A percentile compares a stretch with the other conserved stretches of the same genome.
These are phyloP conservation scores for Cryptococcus neoformans DNA, from an alignment of 1,284 basidiomycete species.

Conservation along the genomic window DNA sequence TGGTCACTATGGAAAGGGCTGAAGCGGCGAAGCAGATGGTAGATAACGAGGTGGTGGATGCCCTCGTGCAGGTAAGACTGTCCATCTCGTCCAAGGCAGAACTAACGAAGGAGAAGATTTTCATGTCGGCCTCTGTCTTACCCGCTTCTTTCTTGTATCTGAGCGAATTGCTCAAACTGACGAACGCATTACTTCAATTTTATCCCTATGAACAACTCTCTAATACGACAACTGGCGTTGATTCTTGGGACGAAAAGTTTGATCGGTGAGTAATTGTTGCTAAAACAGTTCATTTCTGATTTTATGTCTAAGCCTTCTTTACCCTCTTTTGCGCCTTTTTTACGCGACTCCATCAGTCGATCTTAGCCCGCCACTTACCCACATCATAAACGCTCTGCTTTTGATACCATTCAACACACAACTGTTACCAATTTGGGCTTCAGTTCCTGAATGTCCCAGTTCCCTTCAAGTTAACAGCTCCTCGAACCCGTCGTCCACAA, in stretches of 20 bases:
- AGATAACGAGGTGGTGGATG: slow-evolving; percentile 29
- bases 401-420: slow-evolving; percentile 31
- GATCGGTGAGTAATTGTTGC: slow-evolving; percentile 26
- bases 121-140: slow-evolving; percentile 11
- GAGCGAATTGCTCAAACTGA: slow-evolving; percentile 44
- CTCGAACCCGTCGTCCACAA: neutral
- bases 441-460: slow-evolving; percentile 18
- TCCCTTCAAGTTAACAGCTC: slow-evolving; percentile 1
- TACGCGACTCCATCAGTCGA: slow-evolving; percentile 25
- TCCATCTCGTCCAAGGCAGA: neutral
- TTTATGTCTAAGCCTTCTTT: slow-evolving; percentile 21
- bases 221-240: neutral
- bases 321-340: slow-evolving; percentile 29
- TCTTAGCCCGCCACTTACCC: slow-evolving; percentile 36
- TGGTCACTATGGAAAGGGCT: slow-evolving; percentile 33
- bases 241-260: slow-evolving; percentile 34
- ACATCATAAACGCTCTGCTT: slow-evolving; percentile 39
- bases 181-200: slow-evolving; percentile 37
- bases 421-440: slow-evolving; percentile 33
- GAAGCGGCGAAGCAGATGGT: slow-evolving; percentile 33
- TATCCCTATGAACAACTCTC: slow-evolving; percentile 23
- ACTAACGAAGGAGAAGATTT: slow-evolving; percentile 14
- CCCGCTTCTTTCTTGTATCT: slow-evolving; percentile 29
- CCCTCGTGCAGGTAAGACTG: slow-evolving; percentile 27
- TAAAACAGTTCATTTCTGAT: neutral